phyloP scores from a whole-genome alignment of 768 basidiomycete genomes.

The Boletus pseudo-olivaceus region DNA sequence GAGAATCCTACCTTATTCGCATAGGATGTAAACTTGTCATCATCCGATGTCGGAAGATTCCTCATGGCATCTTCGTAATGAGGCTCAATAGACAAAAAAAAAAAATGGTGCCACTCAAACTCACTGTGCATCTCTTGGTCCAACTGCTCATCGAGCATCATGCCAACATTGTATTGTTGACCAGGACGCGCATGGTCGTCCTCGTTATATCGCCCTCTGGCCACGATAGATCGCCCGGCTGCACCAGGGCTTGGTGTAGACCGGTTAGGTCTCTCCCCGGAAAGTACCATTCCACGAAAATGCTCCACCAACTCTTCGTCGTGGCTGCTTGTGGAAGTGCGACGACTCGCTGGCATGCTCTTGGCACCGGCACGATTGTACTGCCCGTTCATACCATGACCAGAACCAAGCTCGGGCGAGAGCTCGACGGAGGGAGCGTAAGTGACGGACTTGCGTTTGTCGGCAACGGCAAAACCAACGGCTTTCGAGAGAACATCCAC shows the following conservation, averaged over 20 bases:
- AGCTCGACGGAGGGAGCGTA: conserved; percentile 76
- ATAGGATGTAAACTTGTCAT: conserved; percentile 77
- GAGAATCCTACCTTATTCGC: conserved; percentile 53
- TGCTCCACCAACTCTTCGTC: conserved; percentile 80
- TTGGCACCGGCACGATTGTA: conserved; percentile 76
- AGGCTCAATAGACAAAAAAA: conserved; percentile 13
- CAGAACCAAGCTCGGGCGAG: conserved; percentile 60
- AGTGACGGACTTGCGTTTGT: conserved; percentile 85
- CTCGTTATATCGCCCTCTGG: conserved; percentile 51
- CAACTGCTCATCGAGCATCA: conserved; percentile 91
- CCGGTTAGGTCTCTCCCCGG: conserved; percentile 55
- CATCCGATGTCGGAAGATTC: conserved; percentile 82
- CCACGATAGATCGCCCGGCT: conserved; percentile 50
- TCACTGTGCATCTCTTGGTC: conserved; percentile 93
- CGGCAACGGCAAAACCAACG: conserved; percentile 59
- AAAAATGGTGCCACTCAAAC: conserved; percentile 28
- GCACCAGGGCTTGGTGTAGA: conserved; percentile 55
- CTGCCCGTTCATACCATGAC: conserved; percentile 45
- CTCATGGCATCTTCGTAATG: conserved; percentile 72
- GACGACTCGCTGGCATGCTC: conserved; percentile 90
- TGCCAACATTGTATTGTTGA: conserved; percentile 72
- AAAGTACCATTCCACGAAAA: conserved; percentile 67
- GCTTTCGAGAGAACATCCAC: conserved; percentile 63
- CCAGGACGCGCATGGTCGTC: conserved; percentile 60
- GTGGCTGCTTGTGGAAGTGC: conserved; percentile 83